Evolutionary conservation across 2,329 filamentous ascomycete genomes (phyloP).

Genomic region (Calonectria ilicicola): DNA sequence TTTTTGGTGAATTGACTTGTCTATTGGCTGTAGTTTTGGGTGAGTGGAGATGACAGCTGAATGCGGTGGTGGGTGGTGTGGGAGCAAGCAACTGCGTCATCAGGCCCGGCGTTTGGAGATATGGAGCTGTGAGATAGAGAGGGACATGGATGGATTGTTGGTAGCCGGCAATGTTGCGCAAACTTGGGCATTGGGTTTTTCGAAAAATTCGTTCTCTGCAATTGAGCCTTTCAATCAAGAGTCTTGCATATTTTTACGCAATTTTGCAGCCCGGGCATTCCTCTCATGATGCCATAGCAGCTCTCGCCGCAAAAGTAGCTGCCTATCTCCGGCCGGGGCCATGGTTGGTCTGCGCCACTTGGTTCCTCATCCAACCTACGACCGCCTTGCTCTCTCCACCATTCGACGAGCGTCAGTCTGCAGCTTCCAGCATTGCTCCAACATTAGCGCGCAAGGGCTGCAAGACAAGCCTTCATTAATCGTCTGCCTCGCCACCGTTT

Average conservation of each 20-base stretch:
- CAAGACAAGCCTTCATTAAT: not conserved
- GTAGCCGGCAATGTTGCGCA: not conserved
- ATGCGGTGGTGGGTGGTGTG: constrained; percentile 5
- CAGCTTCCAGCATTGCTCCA: constrained; percentile 1
- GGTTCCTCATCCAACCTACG: constrained; percentile 10
- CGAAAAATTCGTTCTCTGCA: no score
- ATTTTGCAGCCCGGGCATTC: not conserved
- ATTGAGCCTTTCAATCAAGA: not conserved
- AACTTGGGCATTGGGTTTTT: not conserved
- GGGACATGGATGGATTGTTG: not conserved
- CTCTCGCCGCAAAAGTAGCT: not conserved
- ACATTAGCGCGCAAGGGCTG: constrained; percentile 7
- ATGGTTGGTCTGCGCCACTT: constrained; percentile 25
- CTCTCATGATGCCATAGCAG: not conserved
- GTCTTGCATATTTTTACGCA: not conserved
- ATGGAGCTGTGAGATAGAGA: constrained; percentile 8
- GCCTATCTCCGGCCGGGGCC: not conserved
- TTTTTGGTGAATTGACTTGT: not conserved
- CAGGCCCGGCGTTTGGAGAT: not conserved
- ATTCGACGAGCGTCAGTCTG: constrained; percentile 9
- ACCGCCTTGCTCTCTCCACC: constrained; percentile 15
- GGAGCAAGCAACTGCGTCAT: constrained; percentile 29
- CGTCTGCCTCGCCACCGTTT: not conserved
- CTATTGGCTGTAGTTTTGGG: not conserved
- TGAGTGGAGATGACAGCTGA: not conserved